These are phyloP conservation scores for Iris macrosiphon DNA, from an alignment of 106 monocot genomes.

Conservation along the genomic window DNA sequence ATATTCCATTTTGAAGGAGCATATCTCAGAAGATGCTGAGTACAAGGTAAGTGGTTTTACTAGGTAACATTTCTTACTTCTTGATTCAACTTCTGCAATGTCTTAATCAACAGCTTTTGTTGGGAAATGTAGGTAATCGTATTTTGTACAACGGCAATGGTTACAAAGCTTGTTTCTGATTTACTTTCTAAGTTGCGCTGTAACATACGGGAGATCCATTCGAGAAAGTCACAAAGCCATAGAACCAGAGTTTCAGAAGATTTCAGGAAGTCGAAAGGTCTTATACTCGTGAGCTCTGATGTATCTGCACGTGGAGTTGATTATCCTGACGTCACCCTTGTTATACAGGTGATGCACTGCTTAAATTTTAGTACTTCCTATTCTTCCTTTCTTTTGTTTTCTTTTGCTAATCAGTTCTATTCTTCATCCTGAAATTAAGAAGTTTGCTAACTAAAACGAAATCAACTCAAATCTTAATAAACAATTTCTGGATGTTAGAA, in stretches of 20 bases:
- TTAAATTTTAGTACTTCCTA: neutral
- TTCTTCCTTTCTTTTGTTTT: neutral
- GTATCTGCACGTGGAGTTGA: constrained; percentile 81
- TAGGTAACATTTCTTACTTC: neutral
- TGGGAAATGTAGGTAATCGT: constrained; percentile 49
- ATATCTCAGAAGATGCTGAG: constrained; percentile 54
- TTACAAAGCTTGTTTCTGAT: constrained; percentile 55
- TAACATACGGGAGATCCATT: constrained; percentile 77
- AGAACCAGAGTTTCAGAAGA: constrained; percentile 76
- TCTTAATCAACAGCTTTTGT: neutral
- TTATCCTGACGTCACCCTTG: constrained; percentile 79
- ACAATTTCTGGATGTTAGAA: neutral
- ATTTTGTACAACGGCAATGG: constrained; percentile 87
- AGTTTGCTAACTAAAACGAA: no score
- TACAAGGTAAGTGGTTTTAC: constrained; percentile 45
- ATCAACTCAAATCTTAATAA: no score
- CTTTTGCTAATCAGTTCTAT: no score
- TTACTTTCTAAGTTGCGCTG: constrained; percentile 40
- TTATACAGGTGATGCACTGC: constrained; percentile 36
- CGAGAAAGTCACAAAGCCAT: constrained; percentile 55
- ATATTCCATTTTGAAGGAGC: constrained; percentile 39
- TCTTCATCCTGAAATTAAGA: no score
- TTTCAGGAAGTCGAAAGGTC: constrained; percentile 66
- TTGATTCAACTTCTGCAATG: neutral
- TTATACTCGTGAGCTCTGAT: constrained; percentile 78